Conservation (phyloP, 768 basidiomycete genomes). For the Hypsizygus marmoreus region DNA sequence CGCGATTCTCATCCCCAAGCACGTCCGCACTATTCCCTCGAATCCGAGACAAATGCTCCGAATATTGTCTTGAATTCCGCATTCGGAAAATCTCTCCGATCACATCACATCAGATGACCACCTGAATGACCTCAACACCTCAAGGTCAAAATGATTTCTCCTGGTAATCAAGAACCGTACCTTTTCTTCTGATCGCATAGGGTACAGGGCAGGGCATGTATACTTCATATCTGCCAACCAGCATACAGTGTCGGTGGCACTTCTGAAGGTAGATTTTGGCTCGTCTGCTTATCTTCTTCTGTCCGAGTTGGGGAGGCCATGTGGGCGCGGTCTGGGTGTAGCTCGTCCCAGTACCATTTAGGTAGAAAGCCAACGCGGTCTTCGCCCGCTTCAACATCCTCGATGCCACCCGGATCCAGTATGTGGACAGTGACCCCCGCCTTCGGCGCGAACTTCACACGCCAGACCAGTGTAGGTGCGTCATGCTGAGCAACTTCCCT, state of each 20-base stretch:
- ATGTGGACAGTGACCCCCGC: constrained; percentile 52
- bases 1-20: neutral
- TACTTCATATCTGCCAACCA: constrained; percentile 28
- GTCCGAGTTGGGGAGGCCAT: constrained; percentile 3
- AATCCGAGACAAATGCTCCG: constrained; percentile 5
- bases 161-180: constrained; percentile 13
- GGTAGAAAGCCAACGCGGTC: constrained; percentile 82
- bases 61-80: constrained; percentile 6
- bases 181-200: constrained; percentile 21
- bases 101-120: constrained; percentile 35
- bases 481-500: constrained; percentile 23
- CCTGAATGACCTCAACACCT: constrained; percentile 30
- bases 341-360: constrained; percentile 63
- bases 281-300: constrained; percentile 3
- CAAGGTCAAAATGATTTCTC: constrained; percentile 17
- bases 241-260: constrained; percentile 7
- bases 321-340: constrained; percentile 13
- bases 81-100: constrained; percentile 14
- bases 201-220: constrained; percentile 10
- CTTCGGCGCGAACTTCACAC: constrained; percentile 63
- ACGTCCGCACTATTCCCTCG: neutral
- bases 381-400: constrained; percentile 65
- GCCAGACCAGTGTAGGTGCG: constrained; percentile 55
- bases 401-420: constrained; percentile 50
- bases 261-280: constrained; percentile 2